Percentiles rank a stretch among this genome's conserved stretches.
Conservation (phyloP, 495 filamentous ascomycete species). For the Lindgomyces ingoldianus region DNA sequence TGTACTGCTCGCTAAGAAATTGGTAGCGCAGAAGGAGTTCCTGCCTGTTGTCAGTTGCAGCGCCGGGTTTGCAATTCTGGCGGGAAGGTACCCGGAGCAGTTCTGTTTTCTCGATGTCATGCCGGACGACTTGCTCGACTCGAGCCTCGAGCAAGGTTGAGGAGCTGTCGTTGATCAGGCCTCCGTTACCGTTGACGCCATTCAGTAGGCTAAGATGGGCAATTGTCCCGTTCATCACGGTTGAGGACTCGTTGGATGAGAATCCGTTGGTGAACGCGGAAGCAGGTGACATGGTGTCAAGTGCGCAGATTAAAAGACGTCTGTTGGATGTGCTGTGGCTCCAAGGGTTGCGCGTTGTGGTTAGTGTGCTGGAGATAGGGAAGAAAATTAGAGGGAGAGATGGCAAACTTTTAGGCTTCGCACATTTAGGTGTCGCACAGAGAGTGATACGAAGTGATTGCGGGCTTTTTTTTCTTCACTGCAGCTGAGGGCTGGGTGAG, state of each 20-base stretch:
- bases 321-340: no score
- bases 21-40: slow-evolving; percentile 34
- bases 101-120: slow-evolving; percentile 25
- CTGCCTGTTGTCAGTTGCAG: slow-evolving; percentile 9
- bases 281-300: background rate
- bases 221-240: no score
- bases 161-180: no score
- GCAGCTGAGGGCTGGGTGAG: background rate
- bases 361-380: background rate
- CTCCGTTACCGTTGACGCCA: no score
- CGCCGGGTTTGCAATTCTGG: no score
- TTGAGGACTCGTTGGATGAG: no score
- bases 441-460: background rate
- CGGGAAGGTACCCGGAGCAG: slow-evolving; percentile 22
- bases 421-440: background rate
- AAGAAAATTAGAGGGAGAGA: background rate
- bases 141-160: slow-evolving; percentile 25
- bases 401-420: background rate
- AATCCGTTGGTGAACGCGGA: background rate
- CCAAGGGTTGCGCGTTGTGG: no score
- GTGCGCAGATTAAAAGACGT: background rate
- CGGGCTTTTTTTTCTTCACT: background rate
- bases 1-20: slow-evolving; percentile 21
- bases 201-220: no score
- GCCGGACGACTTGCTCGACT: slow-evolving; percentile 15